Conservation (phyloP, 306 rosid genomes). For the Begonia peltatifolia region DNA sequence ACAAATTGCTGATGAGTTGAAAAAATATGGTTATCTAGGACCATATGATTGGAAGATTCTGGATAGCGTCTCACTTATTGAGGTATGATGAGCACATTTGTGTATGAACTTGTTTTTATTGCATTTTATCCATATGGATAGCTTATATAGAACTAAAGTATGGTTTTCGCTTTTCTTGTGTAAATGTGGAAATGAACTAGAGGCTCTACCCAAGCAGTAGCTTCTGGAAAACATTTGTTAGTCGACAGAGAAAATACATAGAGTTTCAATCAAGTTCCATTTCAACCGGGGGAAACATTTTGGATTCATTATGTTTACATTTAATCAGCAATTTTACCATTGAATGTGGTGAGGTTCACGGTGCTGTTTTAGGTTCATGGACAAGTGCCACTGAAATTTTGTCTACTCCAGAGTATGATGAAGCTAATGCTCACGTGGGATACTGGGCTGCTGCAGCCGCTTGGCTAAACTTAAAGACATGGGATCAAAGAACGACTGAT, state of each 20-base stretch:
- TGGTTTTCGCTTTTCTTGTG: conserved; percentile 14
- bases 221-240: conserved; percentile 76
- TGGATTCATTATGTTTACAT: conserved; percentile 36
- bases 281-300: conserved; percentile 29
- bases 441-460: conserved; percentile 90
- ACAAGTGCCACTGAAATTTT: conserved; percentile 35
- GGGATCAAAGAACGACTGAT: conserved; percentile 79
- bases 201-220: conserved; percentile 85
- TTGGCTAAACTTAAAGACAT: conserved; percentile 52
- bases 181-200: conserved; percentile 34
- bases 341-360: conserved; percentile 85
- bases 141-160: conserved; percentile 22
- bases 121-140: too few species aligned
- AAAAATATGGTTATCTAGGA: conserved; percentile 70
- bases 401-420: conserved; percentile 32
- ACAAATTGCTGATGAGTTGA: conserved; percentile 69
- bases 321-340: conserved; percentile 36
- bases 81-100: conserved; percentile 39
- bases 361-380: conserved; percentile 79
- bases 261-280: conserved; percentile 34
- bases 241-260: conserved; percentile 33
- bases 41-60: conserved; percentile 76
- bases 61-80: conserved; percentile 63
- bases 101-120: neutral
- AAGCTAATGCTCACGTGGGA: conserved; percentile 45